Conservation (phyloP, 257 asterid genomes). For the Lavandula angustifolia region DNA sequence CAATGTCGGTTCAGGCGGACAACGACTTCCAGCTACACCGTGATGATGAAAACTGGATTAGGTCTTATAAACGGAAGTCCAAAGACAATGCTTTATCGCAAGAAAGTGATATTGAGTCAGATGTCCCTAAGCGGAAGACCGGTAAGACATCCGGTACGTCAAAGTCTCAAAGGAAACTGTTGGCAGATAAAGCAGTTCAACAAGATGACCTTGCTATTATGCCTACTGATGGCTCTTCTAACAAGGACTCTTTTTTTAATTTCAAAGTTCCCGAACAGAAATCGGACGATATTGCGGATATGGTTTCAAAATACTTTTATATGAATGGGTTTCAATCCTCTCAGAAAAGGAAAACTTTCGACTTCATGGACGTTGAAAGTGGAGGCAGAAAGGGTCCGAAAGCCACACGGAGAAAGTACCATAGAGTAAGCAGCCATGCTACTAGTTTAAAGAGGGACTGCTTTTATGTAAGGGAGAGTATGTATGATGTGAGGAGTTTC, state of each 20-base stretch:
- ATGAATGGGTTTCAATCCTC: constrained; percentile 52
- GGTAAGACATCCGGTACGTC: constrained; percentile 26
- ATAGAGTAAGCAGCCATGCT: constrained; percentile 35
- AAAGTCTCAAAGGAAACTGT: constrained; percentile 18
- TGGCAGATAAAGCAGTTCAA: constrained; percentile 27
- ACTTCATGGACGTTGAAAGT: constrained; percentile 50
- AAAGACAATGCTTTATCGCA: constrained; percentile 22
- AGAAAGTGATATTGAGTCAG: constrained; percentile 26
- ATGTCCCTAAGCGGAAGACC: constrained; percentile 22
- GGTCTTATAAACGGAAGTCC: constrained; percentile 27
- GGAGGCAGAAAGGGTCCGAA: constrained; percentile 39
- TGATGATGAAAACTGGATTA: constrained; percentile 29
- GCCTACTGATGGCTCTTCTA: constrained; percentile 39
- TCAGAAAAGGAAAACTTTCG: constrained; percentile 44
- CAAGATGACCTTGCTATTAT: constrained; percentile 36
- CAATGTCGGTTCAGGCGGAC: constrained; percentile 78
- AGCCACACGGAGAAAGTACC: constrained; percentile 43
- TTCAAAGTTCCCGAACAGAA: constrained; percentile 42
- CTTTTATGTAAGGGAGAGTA: constrained; percentile 73
- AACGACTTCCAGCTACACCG: constrained; percentile 43
- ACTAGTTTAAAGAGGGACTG: constrained; percentile 57
- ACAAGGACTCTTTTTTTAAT: constrained; percentile 32
- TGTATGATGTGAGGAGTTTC: constrained; percentile 76
- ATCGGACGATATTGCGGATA: constrained; percentile 47
- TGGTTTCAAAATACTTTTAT: constrained; percentile 57